phyloP scores from a whole-genome alignment of 2,329 filamentous ascomycete species.

The Sporothrix brunneoviolacea region DNA sequence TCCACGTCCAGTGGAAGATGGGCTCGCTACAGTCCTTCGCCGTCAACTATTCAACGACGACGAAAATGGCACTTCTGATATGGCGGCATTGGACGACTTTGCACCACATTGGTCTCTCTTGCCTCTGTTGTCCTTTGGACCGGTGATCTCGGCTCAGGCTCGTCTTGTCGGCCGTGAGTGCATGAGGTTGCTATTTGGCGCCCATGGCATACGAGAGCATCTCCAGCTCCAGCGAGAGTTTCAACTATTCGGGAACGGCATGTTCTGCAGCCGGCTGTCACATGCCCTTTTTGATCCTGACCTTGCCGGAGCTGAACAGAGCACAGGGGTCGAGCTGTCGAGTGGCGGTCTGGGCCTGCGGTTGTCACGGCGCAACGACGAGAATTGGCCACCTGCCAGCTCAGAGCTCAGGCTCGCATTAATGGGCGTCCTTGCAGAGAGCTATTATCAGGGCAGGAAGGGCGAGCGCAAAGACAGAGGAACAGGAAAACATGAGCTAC shows the following conservation, averaged over 20 bases:
- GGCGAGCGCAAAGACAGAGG: not conserved
- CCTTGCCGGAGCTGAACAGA: conserved; percentile 69
- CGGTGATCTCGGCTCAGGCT: conserved; percentile 67
- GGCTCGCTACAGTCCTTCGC: conserved; percentile 35
- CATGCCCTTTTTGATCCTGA: conserved; percentile 81
- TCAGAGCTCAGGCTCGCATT: conserved; percentile 86
- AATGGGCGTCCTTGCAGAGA: conserved; percentile 77
- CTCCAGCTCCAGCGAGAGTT: conserved; percentile 70
- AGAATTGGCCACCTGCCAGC: conserved; percentile 87
- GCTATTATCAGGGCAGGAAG: conserved; percentile 39
- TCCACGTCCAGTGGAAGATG: conserved; percentile 24
- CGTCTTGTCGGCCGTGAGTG: conserved; percentile 70
- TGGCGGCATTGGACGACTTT: conserved; percentile 24
- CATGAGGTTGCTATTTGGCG: conserved; percentile 66
- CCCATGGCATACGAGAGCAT: conserved; percentile 66
- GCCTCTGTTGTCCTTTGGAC: conserved; percentile 68
- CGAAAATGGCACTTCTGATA: not conserved
- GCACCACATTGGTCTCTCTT: conserved; percentile 52
- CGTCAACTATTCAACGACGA: conserved; percentile 29
- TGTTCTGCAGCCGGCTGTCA: conserved; percentile 73
- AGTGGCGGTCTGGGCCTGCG: conserved; percentile 76
- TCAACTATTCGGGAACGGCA: conserved; percentile 75
- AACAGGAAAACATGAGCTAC: conserved; percentile 37
- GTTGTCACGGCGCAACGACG: conserved; percentile 58
- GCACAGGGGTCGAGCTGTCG: conserved; percentile 56